phyloP scores from a whole-genome alignment of 495 filamentous ascomycete species.

The Parachaetomium inaequale region DNA sequence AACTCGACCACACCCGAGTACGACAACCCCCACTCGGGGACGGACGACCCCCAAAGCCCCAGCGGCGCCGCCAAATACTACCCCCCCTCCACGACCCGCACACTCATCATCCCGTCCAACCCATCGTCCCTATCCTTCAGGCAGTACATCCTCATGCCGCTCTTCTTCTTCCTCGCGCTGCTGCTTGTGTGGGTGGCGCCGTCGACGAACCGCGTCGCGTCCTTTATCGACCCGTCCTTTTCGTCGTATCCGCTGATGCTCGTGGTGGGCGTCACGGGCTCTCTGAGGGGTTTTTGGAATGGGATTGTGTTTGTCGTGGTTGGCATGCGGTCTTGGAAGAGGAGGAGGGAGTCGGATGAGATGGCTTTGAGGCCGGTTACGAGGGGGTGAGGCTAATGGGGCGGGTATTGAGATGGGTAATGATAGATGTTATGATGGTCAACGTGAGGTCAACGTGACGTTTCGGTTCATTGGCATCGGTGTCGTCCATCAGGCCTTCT shows the following conservation, averaged over 20 bases:
- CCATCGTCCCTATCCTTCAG: conserved; percentile 39
- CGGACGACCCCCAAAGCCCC: not conserved
- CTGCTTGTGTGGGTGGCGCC: conserved; percentile 47
- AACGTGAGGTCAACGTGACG: too few relatives aligned
- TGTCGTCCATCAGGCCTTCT: too few relatives aligned
- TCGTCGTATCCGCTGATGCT: conserved; percentile 40
- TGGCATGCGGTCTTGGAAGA: conserved; percentile 39
- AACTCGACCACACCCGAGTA: conserved; percentile 17
- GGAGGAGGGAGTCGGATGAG: conserved; percentile 20
- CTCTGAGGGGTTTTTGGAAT: conserved; percentile 49
- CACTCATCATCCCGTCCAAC: conserved; percentile 8
- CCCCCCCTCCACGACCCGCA: not conserved
- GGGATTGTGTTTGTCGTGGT: conserved; percentile 44
- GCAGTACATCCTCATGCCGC: conserved; percentile 49
- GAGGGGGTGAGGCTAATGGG: not conserved
- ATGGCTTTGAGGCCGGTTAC: conserved; percentile 8
- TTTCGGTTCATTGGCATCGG: too few relatives aligned
- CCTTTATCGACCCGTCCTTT: conserved; percentile 36
- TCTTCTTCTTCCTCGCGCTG: conserved; percentile 47
- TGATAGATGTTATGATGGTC: too few relatives aligned
- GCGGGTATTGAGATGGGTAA: not conserved
- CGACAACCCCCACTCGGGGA: conserved; percentile 1
- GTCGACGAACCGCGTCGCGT: conserved; percentile 37
- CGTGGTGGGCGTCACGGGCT: conserved; percentile 40
- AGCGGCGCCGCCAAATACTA: not conserved